Conservation (phyloP, 306 rosid genomes). For the Prinsepia uniflora region DNA sequence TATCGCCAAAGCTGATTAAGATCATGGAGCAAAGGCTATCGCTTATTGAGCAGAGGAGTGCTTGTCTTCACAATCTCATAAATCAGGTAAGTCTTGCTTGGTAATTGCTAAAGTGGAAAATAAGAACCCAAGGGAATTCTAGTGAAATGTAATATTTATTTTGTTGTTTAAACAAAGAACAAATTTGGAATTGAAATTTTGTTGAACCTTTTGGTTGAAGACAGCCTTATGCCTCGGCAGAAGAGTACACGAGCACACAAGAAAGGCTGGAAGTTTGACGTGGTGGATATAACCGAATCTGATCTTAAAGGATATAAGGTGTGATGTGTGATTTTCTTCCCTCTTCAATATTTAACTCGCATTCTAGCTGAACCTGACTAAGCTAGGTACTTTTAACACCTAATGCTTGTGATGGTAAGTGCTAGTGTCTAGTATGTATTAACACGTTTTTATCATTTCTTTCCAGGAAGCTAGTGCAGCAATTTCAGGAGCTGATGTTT, state of each 20-base stretch:
- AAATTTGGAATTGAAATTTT: neutral
- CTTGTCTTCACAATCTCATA: slow-evolving; percentile 48
- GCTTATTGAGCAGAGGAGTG: slow-evolving; percentile 55
- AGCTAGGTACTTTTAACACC: neutral
- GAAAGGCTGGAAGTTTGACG: slow-evolving; percentile 82
- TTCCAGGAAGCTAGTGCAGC: slow-evolving; percentile 86
- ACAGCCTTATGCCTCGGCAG: slow-evolving; percentile 81
- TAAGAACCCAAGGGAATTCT: neutral
- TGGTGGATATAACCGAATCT: slow-evolving; percentile 68
- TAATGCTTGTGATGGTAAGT: neutral
- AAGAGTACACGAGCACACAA: slow-evolving; percentile 72
- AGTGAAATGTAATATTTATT: neutral
- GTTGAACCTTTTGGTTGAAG: slow-evolving; percentile 41
- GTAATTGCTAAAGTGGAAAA: too few relatives aligned
- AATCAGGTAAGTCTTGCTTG: slow-evolving; percentile 39
- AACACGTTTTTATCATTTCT: neutral
- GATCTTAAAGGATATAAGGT: slow-evolving; percentile 88
- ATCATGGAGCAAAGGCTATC: slow-evolving; percentile 74
- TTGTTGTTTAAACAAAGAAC: neutral
- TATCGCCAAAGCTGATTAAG: slow-evolving; percentile 52
- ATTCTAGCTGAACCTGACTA: neutral
- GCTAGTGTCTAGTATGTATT: neutral
- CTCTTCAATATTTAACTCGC: slow-evolving; percentile 10
- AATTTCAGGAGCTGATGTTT: slow-evolving; percentile 69
- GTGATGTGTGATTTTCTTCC: slow-evolving; percentile 9